Evolutionary conservation across 257 asterid species (phyloP), one percentile per base, ranked within the genome.

Genomic region (Rubia yunnanensis): DNA sequence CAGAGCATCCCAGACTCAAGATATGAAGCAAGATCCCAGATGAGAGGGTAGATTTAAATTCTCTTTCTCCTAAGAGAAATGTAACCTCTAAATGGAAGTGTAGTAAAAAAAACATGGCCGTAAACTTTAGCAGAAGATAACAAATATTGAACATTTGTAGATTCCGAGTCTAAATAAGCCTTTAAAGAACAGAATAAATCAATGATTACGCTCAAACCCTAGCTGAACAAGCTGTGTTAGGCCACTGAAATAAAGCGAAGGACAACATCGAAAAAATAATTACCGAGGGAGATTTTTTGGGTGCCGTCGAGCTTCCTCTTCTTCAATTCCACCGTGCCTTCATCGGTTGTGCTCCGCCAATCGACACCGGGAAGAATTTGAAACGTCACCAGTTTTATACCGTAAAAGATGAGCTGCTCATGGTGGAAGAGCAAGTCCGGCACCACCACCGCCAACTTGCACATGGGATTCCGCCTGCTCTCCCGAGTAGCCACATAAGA

Each of bases 261-360:
- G 2, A 35, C 2, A 27, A 1, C 27, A 23, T 59, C 1, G 34
- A 23, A 62, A 31, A 5, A 39, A 30, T 36, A 60, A 77, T 73
- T 77, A 82, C 89, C 86, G 66, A 66, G 28, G 63, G 41, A 76
- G 57, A 34, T 48, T 32, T 15, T 70, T 26, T 70, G 71, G 35
- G 56, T 34, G 38, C 67, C 67, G 3, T 79, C 81, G 35, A 74
- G 63, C 70, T 78, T 86, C 82, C 73, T 72, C 81, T 78, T 80
- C 83, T 82, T 86, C 26, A 80, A 70, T 15, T 61, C 73, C 5
- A 38, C 57, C 18, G 61, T 15, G 63, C 49, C 58, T 63, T 57
- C 73, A 70, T 75, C 36, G 44, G 32, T 60, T 14, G 15, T 23
- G 44, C 6, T 32, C 49, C 52, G 52, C 7, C 17, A 53, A 24